Percentiles rank a stretch among this genome's conserved stretches.
These are phyloP conservation scores for Psilocybe cubensis DNA, from an alignment of 768 basidiomycete genomes.

Conservation along the genomic window DNA sequence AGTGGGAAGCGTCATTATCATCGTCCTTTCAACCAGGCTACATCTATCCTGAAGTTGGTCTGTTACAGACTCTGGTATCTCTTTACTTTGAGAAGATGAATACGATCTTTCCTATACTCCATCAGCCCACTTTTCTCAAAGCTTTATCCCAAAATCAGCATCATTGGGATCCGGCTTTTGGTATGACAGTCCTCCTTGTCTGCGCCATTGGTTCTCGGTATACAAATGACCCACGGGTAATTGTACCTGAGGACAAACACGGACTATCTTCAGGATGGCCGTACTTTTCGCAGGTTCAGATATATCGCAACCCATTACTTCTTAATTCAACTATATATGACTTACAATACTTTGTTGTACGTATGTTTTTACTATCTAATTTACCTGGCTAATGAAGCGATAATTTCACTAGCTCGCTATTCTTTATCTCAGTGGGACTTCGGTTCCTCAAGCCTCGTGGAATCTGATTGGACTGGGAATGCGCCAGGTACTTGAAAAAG, in stretches of 20 bases:
- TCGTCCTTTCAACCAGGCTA: conserved; percentile 28
- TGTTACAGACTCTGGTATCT: conserved; percentile 52
- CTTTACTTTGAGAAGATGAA: conserved; percentile 63
- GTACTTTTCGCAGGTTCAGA: conserved; percentile 63
- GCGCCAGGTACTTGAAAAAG: conserved; percentile 66
- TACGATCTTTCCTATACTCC: conserved; percentile 60
- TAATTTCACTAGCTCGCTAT: conserved; percentile 27
- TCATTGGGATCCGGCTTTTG: conserved; percentile 52
- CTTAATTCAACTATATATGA: conserved; percentile 65
- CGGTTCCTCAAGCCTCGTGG: conserved; percentile 57
- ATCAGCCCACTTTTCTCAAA: conserved; percentile 66
- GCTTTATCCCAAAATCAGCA: conserved; percentile 52
- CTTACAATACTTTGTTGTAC: conserved; percentile 69
- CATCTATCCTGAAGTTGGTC: conserved; percentile 50
- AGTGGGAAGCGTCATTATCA: conserved; percentile 42
- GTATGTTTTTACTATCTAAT: conserved; percentile 32
- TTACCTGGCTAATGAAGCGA: not conserved
- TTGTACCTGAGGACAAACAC: conserved; percentile 35
- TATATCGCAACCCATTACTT: conserved; percentile 61
- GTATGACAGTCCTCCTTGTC: conserved; percentile 59
- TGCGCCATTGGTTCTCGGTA: conserved; percentile 66
- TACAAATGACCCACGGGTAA: conserved; percentile 50
- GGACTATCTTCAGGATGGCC: conserved; percentile 59
- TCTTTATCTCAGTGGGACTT: conserved; percentile 42
- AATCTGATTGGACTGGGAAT: conserved; percentile 58